A percentile compares a stretch with the other conserved stretches of the same genome.
Evolutionary conservation across 176 grass and related monocot genomes (phyloP).

Genomic region (Carex scoparia): DNA sequence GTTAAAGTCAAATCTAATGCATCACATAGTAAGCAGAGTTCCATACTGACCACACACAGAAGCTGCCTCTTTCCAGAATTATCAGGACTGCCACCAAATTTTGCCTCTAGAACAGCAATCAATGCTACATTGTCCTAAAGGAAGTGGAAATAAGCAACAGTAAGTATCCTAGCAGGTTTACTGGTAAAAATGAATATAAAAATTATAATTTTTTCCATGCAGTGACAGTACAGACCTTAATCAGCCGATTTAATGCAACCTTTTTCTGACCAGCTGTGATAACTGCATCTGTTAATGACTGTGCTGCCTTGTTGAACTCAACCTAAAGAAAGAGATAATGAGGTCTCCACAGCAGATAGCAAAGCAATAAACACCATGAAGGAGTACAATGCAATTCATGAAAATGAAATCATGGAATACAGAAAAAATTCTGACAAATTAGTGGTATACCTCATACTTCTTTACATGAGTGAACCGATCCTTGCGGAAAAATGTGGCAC

Average conservation of each 20-base stretch:
- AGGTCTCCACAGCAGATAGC: slow-evolving; percentile 27
- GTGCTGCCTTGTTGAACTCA: slow-evolving; percentile 99
- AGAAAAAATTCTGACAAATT: background rate
- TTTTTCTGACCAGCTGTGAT: slow-evolving; percentile 82
- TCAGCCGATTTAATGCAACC: slow-evolving; percentile 72
- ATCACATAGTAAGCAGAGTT: background rate
- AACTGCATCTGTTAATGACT: slow-evolving; percentile 87
- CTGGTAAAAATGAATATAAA: background rate
- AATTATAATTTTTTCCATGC: background rate
- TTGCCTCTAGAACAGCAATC: slow-evolving; percentile 92
- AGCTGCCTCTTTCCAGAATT: slow-evolving; percentile 99
- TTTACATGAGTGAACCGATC: slow-evolving; percentile 99
- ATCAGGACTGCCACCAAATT: slow-evolving; percentile 79
- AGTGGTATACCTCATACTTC: slow-evolving; percentile 82
- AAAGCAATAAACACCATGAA: background rate
- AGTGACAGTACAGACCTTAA: slow-evolving; percentile 48
- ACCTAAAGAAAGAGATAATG: slow-evolving; percentile 48
- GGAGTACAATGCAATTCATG: background rate
- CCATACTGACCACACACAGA: slow-evolving; percentile 75
- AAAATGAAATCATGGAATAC: background rate
- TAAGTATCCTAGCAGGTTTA: background rate
- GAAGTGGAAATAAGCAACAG: slow-evolving; percentile 15
- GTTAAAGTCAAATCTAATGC: slow-evolving; percentile 4
- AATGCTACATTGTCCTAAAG: slow-evolving; percentile 89
- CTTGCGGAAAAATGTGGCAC: slow-evolving; percentile 99